A percentile compares a stretch with the other conserved stretches of the same genome.
These are phyloP conservation scores for Aspergillus incahuasiensis DNA, from an alignment of 495 filamentous ascomycete genomes.

Conservation along the genomic window DNA sequence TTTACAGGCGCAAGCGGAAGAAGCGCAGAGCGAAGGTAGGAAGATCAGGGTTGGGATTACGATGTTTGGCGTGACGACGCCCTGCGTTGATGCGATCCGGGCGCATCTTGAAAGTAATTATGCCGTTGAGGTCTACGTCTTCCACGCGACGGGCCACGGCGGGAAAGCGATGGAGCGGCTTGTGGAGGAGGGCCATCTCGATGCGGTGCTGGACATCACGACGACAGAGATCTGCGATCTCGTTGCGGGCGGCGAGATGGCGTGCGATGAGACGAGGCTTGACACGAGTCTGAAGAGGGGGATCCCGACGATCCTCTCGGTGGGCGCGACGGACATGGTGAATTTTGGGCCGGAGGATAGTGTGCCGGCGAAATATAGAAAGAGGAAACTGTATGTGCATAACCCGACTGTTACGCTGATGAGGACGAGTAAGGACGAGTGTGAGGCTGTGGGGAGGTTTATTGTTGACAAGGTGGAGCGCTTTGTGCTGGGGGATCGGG, in stretches of 20 bases:
- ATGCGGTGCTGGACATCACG: slow-evolving; percentile 63
- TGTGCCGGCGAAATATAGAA: slow-evolving; percentile 45
- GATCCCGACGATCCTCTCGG: slow-evolving; percentile 57
- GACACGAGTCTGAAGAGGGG: slow-evolving; percentile 46
- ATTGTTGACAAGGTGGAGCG: slow-evolving; percentile 49
- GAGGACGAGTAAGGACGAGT: slow-evolving; percentile 54
- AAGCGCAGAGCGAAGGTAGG: slow-evolving; percentile 17
- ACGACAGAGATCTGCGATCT: slow-evolving; percentile 64
- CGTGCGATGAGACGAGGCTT: slow-evolving; percentile 51
- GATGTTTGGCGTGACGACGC: slow-evolving; percentile 74
- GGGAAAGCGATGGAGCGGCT: slow-evolving; percentile 65
- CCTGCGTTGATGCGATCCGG: slow-evolving; percentile 48
- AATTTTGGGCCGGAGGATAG: slow-evolving; percentile 57
- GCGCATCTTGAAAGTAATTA: slow-evolving; percentile 35
- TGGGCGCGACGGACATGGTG: slow-evolving; percentile 65
- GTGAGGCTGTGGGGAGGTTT: slow-evolving; percentile 43
- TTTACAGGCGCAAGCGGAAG: neutral
- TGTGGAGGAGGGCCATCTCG: slow-evolving; percentile 45
- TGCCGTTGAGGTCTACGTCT: slow-evolving; percentile 55
- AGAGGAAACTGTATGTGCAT: slow-evolving; percentile 54
- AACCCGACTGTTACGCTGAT: slow-evolving; percentile 63
- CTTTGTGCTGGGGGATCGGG: slow-evolving; percentile 16
- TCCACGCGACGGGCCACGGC: slow-evolving; percentile 65
- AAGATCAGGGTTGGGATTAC: slow-evolving; percentile 55
- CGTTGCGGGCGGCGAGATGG: slow-evolving; percentile 57